Evolutionary conservation across 805 yeast species (phyloP), one percentile per base, ranked within the genome.

Genomic region (Saccharomycopsis sp.): DNA sequence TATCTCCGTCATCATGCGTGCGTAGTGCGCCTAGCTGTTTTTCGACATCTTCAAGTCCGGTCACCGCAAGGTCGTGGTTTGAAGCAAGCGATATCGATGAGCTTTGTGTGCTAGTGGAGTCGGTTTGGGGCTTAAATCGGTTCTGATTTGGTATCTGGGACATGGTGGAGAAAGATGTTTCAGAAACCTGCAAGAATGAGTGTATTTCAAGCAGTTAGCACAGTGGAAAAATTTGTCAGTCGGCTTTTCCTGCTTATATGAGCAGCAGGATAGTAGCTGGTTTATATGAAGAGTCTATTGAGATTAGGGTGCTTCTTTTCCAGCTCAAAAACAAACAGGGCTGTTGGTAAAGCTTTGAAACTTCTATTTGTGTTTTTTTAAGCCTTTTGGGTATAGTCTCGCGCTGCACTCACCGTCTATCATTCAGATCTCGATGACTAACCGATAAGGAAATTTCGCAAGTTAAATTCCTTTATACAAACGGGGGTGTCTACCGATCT

Each of bases 1-100:
- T 44, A 41, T 50, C 57, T n/a, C 54, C 56, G 23, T 52, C 40
- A 15, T 57, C 56, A 16, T 44, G 37, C 12, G 37, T 5, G 5
- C 12, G 37, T 29, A 29, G 37, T 29, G 37, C 37, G 37, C 37
- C 12, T 29, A 29, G 37, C 37, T 29, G 37, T 29, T 29, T 29
- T 29, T 29, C 37, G 37, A 29, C 37, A 29, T 29, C 37, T 12
- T 7, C 37, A 29, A 29, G 12, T 5, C 37, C 37, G 37, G 37
- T 29, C 9, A 29, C 37, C 37, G 37, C 12, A 12, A 29, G 37
- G 37, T 29, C 37, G 37, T 29, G 37, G 37, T 29, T 29, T 7
- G 37, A 29, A 29, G 37, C 37, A 29, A 29, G 37, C 37, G 37
- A 29, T 7, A 29, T 29, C 9, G 37, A 29, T 12, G 37, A 29